Conservation (phyloP, 2,329 filamentous ascomycete genomes). For the Eutypa lata region DNA sequence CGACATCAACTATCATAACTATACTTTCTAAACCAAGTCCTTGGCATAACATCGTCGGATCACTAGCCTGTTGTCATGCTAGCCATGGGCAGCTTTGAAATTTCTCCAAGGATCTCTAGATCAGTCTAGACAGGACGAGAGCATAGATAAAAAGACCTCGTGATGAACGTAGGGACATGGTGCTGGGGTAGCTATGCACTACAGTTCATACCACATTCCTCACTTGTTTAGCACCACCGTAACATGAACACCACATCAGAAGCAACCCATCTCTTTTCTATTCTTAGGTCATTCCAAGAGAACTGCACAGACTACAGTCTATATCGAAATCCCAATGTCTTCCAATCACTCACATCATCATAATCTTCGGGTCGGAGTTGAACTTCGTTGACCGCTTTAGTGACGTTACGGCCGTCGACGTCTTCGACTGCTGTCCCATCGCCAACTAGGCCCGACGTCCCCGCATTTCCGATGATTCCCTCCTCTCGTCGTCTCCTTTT, state of each 20-base stretch:
- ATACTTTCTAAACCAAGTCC: no score
- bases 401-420: conserved; percentile 19
- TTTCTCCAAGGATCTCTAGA: background rate
- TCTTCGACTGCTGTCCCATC: conserved; percentile 32
- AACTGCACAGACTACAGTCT: conserved; percentile 34
- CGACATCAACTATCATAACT: background rate
- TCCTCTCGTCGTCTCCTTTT: conserved; percentile 38
- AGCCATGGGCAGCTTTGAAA: background rate
- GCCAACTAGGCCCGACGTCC: conserved; percentile 37
- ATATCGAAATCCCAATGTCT: conserved; percentile 58
- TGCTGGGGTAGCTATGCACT: background rate
- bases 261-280: background rate
- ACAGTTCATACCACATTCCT: background rate
- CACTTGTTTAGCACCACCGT: background rate
- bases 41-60: background rate
- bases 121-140: background rate
- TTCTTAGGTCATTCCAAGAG: background rate
- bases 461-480: conserved; percentile 42
- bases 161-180: background rate
- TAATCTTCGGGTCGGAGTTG: conserved; percentile 44
- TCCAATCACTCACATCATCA: conserved; percentile 59
- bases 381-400: conserved; percentile 31
- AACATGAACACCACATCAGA: background rate
- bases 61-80: background rate
- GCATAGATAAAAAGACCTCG: background rate